phyloP scores from a whole-genome alignment of 2,329 filamentous ascomycete species.

The Phoma herbarum region DNA sequence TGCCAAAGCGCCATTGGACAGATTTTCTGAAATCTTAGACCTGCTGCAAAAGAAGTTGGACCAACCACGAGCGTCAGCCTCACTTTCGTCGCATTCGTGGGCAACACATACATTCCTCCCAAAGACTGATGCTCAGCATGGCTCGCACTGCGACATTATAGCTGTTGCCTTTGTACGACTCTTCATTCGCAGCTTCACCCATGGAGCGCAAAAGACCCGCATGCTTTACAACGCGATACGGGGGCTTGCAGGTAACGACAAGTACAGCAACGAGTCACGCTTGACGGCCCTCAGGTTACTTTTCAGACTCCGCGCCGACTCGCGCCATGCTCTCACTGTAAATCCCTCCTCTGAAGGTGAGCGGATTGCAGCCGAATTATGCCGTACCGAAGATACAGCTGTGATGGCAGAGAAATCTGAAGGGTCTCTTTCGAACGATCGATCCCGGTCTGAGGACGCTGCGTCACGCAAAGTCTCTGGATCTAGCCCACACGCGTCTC shows the following conservation, averaged over 20 bases:
- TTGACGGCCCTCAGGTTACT: constrained; percentile 58
- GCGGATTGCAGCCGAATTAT: constrained; percentile 75
- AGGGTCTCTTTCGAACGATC: constrained; percentile 41
- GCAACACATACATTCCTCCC: constrained; percentile 26
- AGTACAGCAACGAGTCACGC: constrained; percentile 49
- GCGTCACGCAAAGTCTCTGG: constrained; percentile 42
- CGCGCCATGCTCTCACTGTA: constrained; percentile 78
- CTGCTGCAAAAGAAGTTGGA: constrained; percentile 55
- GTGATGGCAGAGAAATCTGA: constrained; percentile 56
- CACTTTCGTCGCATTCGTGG: constrained; percentile 31
- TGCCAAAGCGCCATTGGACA: constrained; percentile 63
- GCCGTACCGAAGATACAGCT: constrained; percentile 66
- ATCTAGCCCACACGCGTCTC: constrained; percentile 45
- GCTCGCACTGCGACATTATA: constrained; percentile 74
- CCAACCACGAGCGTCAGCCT: constrained; percentile 28
- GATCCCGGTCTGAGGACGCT: constrained; percentile 38
- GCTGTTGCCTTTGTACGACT: constrained; percentile 76
- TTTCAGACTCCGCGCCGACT: constrained; percentile 84
- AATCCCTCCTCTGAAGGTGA: constrained; percentile 75
- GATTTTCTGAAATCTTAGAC: constrained; percentile 61
- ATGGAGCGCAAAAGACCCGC: constrained; percentile 70
- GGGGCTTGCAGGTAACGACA: constrained; percentile 43
- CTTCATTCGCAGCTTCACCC: constrained; percentile 77
- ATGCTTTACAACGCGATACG: constrained; percentile 52
- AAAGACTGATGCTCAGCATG: constrained; percentile 28